Percentiles rank a stretch among this genome's conserved stretches.
Evolutionary conservation across 768 basidiomycete species (phyloP).

Genomic region (Mycena crocata): DNA sequence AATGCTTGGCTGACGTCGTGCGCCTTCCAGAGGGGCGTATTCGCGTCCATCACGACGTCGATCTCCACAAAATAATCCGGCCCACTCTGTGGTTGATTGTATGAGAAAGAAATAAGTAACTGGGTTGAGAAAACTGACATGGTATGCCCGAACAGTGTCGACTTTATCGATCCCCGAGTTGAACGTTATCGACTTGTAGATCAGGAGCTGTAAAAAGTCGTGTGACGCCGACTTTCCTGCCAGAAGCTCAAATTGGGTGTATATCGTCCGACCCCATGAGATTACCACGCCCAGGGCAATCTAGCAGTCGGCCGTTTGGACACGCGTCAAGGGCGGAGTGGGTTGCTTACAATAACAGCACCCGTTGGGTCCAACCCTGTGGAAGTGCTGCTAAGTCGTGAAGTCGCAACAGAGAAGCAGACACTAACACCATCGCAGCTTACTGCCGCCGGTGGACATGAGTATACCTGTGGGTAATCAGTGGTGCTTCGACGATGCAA

Average conservation of each 20-base stretch:
- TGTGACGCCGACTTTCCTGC: conserved; percentile 94
- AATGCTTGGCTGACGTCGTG: conserved; percentile 87
- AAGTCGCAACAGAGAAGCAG: conserved; percentile 20
- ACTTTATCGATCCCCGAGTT: conserved; percentile 86
- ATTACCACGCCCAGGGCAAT: conserved; percentile 84
- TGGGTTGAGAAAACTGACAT: conserved; percentile 59
- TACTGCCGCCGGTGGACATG: conserved; percentile 87
- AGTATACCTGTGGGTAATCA: conserved; percentile 66
- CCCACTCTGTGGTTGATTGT: conserved; percentile 82
- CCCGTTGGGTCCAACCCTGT: conserved; percentile 83
- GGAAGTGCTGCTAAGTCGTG: conserved; percentile 20
- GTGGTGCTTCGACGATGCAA: conserved; percentile 17
- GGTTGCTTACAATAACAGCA: conserved; percentile 71
- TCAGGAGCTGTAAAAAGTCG: conserved; percentile 90
- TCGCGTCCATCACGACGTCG: conserved; percentile 92
- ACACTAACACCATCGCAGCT: conserved; percentile 82
- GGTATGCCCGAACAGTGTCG: conserved; percentile 94
- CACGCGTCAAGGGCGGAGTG: conserved; percentile 13
- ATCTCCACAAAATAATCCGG: conserved; percentile 96
- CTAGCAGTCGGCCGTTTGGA: conserved; percentile 52
- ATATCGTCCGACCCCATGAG: conserved; percentile 82
- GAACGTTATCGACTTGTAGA: conserved; percentile 94
- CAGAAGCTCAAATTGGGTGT: conserved; percentile 84
- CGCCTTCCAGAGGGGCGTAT: conserved; percentile 90
- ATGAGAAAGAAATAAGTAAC: no score